Evolutionary conservation across 345 rosid species (phyloP).

Genomic region (Eucalyptus fibrosa): DNA sequence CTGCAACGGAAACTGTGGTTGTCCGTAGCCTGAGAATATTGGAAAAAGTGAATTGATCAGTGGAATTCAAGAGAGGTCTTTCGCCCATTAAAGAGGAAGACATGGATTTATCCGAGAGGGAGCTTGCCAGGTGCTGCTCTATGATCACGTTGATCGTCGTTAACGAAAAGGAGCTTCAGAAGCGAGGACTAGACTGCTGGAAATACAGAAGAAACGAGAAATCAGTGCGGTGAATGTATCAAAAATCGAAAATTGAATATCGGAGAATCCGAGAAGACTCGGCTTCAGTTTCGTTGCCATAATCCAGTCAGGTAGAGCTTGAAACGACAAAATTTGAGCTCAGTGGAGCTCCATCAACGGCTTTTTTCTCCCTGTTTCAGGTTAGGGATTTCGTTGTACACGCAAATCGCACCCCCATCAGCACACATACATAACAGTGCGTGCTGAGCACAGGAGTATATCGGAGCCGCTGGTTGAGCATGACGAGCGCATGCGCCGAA

Average conservation of each 20-base stretch:
- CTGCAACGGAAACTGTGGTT: too few relatives aligned
- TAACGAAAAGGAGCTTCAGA: background rate
- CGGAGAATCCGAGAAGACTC: background rate
- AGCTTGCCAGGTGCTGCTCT: too few relatives aligned
- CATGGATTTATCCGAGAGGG: too few relatives aligned
- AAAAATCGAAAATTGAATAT: too few relatives aligned
- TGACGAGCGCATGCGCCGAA: too few relatives aligned
- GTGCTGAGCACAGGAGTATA: conserved; percentile 2
- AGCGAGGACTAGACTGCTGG: background rate
- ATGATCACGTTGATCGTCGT: background rate
- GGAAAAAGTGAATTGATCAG: too few relatives aligned
- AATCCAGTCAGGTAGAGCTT: background rate
- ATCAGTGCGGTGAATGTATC: background rate
- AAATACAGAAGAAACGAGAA: background rate
- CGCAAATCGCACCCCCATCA: background rate
- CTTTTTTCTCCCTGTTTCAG: background rate
- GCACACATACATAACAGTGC: background rate
- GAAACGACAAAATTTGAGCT: background rate
- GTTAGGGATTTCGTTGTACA: background rate
- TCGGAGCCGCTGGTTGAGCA: too few relatives aligned
- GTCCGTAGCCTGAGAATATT: background rate
- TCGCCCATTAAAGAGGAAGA: too few relatives aligned
- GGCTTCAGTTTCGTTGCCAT: background rate
- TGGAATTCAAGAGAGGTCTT: too few relatives aligned
- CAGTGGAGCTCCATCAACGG: background rate